Base-by-base conservation (phyloP, 164 flowering plant species). In the Malania oleifera region DNA sequence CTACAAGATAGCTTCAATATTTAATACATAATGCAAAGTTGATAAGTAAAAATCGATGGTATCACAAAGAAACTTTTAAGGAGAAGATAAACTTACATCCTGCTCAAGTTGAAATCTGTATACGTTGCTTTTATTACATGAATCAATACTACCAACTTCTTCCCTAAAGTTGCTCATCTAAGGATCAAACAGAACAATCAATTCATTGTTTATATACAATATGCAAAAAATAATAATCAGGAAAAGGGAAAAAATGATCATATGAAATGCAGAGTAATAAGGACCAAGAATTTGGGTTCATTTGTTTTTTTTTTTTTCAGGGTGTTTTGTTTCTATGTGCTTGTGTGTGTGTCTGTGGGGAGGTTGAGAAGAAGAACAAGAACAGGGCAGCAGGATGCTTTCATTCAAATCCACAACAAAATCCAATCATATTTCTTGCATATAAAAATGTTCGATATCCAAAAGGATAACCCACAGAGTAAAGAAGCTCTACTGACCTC, bases 31-130 rank as follows among this genome's bases (percentile, higher is more conserved):
- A 31, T 4, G 35, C 6, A 4, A 31, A 4, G 4, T 31, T 50
- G 10, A 2, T 41, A 34, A 25, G 14, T 38, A 12, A 12, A 46
- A 23, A 34, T 0, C 22, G 40, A 48, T 22, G 8, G 34, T 11
- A 49, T 25, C 28, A 18, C 17, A 5, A 13, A 1, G 11, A 34
- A 41, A 20, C 8, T 3, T 43, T 15, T 12, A 24, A 19, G 35
- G 35, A 17, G 19, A 15, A 31, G 44, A 64, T 28, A 60, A 18
- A 60, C 88, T 82, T 72, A 84, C 95, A 64, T 87, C 90, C 60
- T 71, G 70, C 65, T 87, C 85, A 62, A 87, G 90, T 62, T 87
- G 86, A 55, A 73, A 63, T 60, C 74, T 76, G 64, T 69, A 72
- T 19, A 72, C 56, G 34, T 43, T 57, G 49, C 59, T 60, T 68